A percentile compares a stretch with the other conserved stretches of the same genome.
phyloP scores from a whole-genome alignment of 306 rosid genomes.

The Castanopsis chinensis region DNA sequence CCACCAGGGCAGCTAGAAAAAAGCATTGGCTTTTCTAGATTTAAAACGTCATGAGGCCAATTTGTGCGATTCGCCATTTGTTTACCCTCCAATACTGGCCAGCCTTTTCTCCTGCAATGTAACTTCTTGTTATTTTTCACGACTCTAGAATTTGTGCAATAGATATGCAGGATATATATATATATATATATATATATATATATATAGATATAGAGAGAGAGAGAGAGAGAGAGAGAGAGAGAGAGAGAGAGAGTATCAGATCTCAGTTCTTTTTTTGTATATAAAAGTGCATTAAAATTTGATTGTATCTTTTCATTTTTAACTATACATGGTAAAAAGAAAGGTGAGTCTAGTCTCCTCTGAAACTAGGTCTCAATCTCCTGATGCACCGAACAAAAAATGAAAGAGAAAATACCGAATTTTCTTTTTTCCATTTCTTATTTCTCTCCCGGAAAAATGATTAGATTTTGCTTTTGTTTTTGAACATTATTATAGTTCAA shows the following conservation, averaged over 20 bases:
- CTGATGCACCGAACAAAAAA: not conserved
- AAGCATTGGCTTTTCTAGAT: conserved; percentile 92
- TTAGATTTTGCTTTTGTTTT: too few species aligned
- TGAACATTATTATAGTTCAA: too few species aligned
- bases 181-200: too few species aligned
- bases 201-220: too few species aligned
- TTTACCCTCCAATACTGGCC: not conserved
- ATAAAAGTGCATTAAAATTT: not conserved
- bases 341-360: not conserved
- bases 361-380: not conserved
- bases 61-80: not conserved
- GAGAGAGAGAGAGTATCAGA: too few species aligned
- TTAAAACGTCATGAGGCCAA: conserved; percentile 3
- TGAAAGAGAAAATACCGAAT: too few species aligned
- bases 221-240: too few species aligned
- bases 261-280: not conserved
- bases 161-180: too few species aligned
- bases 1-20: conserved; percentile 56
- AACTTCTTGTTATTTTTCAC: not conserved
- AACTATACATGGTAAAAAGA: not conserved
- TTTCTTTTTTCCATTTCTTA: too few species aligned
- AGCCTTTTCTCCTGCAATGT: not conserved
- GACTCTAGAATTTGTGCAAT: not conserved
- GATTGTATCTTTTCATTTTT: not conserved
- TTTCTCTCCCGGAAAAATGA: too few species aligned